Evolutionary conservation across 495 filamentous ascomycete genomes (phyloP).

Genomic region (Neurospora tetraspora): DNA sequence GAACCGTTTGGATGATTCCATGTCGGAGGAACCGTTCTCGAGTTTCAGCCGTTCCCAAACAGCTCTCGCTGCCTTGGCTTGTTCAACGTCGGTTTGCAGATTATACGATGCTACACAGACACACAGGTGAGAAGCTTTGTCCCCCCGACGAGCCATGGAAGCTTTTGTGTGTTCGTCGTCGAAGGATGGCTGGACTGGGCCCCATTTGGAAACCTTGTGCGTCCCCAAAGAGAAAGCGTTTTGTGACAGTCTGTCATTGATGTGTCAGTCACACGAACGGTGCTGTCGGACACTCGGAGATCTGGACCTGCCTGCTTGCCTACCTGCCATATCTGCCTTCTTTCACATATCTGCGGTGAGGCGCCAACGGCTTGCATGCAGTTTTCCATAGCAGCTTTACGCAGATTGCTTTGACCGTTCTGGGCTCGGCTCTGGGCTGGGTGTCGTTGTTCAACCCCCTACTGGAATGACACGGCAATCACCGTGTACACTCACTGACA

Average conservation of each 20-base stretch:
- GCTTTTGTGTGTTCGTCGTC: neutral
- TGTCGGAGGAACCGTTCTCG: neutral
- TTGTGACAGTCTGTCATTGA: neutral
- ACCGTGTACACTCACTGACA: neutral
- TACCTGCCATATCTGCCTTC: neutral
- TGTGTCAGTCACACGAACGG: neutral
- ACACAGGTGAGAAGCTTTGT: neutral
- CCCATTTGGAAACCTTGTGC: neutral
- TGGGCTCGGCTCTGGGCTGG: neutral
- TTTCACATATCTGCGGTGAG: neutral
- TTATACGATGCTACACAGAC: neutral
- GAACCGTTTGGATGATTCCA: neutral
- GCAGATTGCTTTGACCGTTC: neutral
- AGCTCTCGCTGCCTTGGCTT: neutral
- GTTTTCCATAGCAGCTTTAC: neutral
- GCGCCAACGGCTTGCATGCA: neutral
- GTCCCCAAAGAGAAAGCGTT: neutral
- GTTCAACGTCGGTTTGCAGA: neutral
- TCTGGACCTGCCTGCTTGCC: neutral
- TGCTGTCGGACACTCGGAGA: neutral
- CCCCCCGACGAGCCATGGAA: neutral
- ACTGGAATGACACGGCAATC: neutral
- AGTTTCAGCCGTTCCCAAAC: neutral
- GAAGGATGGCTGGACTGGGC: neutral
- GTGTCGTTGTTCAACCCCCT: neutral